Conservation (phyloP, 129 eudicot species). For the Saposhnikovia divaricata region DNA sequence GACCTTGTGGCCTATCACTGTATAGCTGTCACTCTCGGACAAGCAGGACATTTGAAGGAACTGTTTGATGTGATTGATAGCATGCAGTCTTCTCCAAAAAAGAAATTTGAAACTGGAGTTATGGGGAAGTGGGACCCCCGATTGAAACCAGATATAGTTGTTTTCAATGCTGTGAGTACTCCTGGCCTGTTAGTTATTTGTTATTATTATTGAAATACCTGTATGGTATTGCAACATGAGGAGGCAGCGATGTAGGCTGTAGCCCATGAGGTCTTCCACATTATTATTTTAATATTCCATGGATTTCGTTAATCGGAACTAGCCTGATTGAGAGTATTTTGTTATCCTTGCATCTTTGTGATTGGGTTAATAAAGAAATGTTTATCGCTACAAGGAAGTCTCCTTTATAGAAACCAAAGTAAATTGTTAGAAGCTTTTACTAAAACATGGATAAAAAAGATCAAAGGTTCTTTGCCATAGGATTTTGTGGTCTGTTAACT, state of each 20-base stretch:
- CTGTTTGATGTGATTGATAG: constrained; percentile 83
- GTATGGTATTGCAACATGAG: not conserved
- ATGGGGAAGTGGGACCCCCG: constrained; percentile 85
- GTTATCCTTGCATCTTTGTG: not conserved
- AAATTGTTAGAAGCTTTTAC: not conserved
- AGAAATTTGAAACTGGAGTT: constrained; percentile 47
- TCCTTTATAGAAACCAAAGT: not conserved
- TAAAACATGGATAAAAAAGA: not conserved
- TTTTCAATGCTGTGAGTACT: constrained; percentile 79
- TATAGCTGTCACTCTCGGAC: constrained; percentile 95
- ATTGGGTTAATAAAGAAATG: not conserved
- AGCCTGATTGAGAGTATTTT: not conserved
- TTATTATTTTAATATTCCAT: not conserved
- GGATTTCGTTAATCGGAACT: not conserved
- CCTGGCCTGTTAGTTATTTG: not conserved
- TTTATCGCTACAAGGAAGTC: not conserved
- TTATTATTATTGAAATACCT: not conserved
- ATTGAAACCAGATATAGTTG: constrained; percentile 73
- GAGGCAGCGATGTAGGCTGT: not conserved
- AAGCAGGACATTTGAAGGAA: constrained; percentile 92
- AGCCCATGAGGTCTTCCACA: not conserved
- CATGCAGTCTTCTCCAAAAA: constrained; percentile 82
- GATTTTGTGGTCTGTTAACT: not conserved
- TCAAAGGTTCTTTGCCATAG: not conserved
- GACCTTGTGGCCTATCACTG: constrained; percentile 75